Evolutionary conservation across 2,329 filamentous ascomycete genomes (phyloP), one percentile per base, ranked within the genome.

Genomic region (Saccharata proteae): DNA sequence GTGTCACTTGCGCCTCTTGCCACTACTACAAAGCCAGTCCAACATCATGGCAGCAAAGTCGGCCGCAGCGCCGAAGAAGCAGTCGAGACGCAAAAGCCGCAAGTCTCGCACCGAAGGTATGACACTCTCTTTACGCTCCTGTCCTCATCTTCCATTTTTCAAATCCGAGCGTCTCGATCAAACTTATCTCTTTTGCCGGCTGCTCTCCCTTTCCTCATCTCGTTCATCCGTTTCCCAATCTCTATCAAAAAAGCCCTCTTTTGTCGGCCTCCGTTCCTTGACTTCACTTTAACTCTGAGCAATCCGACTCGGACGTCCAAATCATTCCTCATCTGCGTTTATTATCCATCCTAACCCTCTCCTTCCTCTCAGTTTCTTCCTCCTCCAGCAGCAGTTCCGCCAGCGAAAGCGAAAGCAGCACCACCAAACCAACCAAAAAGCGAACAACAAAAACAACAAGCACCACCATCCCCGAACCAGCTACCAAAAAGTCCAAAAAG

Each of bases 101-200:
- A 34, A 34, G 20, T 29, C 26, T n/a, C 24, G 31, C 18, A 34
- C 31, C 7, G 25, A 28, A 16, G n/a, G 31, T 34, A 29, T n/a
- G 25, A n/a, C 13, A 17, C n/a, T 13, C 7, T 2, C 7, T 10
- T 26, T 3, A 10, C 6, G 13, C 12, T 16, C 12, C n/a, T n/a
- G n/a, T n/a, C n/a, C 13, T 16, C 12, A 10, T 10, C 24, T 26
- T 14, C 12, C 6, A 17, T 8, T 10, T 23, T 15, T 4, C 23
- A 26, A 26, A 15, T 10, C 24, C 13, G 16, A 15, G n/a, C n/a
- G n/a, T n/a, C n/a, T n/a, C n/a, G 24, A 16, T 26, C 15, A 26
- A 16, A 16, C 24, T 26, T 26, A 2, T 2, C 11, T 13, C 23
- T 4, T 5, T 25, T 25, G 8, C 23, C 2, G 3, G n/a, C 5